Evolutionary conservation across 768 basidiomycete species (phyloP).

Genomic region (Ramaria sp.): DNA sequence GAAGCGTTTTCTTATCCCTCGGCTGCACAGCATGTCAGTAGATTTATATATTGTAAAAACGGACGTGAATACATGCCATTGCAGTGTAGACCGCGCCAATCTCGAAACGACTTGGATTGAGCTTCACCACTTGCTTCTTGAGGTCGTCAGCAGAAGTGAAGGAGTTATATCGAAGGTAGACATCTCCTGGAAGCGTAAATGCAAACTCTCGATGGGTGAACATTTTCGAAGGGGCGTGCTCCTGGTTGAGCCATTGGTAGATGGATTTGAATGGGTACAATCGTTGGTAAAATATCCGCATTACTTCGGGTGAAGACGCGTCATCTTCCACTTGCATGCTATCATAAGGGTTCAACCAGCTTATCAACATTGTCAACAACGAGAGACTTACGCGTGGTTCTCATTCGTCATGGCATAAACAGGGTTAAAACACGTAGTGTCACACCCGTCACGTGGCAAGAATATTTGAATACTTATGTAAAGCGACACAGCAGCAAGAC

Average conservation of each 20-base stretch:
- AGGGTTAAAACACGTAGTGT: background rate
- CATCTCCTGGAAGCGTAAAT: conserved; percentile 83
- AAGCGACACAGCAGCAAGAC: background rate
- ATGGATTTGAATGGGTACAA: conserved; percentile 93
- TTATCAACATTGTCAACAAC: background rate
- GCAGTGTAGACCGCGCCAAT: conserved; percentile 91
- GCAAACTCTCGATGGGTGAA: conserved; percentile 95
- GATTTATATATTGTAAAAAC: background rate
- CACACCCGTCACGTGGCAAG: background rate
- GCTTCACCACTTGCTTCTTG: conserved; percentile 75
- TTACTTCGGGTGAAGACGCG: conserved; percentile 45
- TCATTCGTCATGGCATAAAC: background rate
- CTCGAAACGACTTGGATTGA: conserved; percentile 91
- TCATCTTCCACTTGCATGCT: conserved; percentile 14
- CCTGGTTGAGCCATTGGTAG: conserved; percentile 92
- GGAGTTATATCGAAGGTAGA: conserved; percentile 92
- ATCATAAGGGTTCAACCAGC: too few relatives aligned
- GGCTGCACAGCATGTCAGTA: conserved; percentile 40
- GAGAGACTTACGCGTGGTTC: background rate
- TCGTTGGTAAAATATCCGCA: conserved; percentile 75
- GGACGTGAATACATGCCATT: conserved; percentile 43
- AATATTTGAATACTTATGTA: background rate
- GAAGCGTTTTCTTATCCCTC: conserved; percentile 76
- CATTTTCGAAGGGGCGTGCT: conserved; percentile 62
- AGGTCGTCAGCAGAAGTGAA: conserved; percentile 80